These are phyloP conservation scores for Nakazawaea laoshanensis DNA, from an alignment of 805 yeast genomes.

Conservation along the genomic window DNA sequence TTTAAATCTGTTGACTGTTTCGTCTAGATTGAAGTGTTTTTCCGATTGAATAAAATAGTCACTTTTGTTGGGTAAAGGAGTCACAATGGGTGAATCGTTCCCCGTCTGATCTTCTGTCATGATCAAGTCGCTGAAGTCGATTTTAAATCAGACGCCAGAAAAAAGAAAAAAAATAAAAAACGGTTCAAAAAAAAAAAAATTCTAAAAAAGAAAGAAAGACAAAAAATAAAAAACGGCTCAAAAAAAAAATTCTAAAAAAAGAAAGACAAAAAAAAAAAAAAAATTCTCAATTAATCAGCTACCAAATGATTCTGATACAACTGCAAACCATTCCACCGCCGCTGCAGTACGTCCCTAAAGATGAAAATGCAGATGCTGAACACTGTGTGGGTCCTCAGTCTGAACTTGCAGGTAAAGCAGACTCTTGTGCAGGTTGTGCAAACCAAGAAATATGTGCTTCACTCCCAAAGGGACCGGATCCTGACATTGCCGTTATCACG, in stretches of 20 bases:
- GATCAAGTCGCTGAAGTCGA: too few relatives aligned
- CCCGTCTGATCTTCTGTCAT: too few relatives aligned
- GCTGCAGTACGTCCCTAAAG: slow-evolving; percentile 3
- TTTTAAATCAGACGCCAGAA: too few relatives aligned
- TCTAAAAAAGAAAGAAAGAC: too few relatives aligned
- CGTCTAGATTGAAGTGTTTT: slow-evolving; percentile 39
- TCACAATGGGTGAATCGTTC: too few relatives aligned
- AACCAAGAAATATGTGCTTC: slow-evolving; percentile 86
- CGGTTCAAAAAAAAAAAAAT: too few relatives aligned
- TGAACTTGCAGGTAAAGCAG: slow-evolving; percentile 87
- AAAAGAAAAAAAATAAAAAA: too few relatives aligned
- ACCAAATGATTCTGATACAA: slow-evolving; percentile 9
- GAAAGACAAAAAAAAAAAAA: too few relatives aligned
- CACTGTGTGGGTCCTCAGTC: slow-evolving; percentile 99
- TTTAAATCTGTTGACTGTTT: slow-evolving; percentile 58
- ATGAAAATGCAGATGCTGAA: slow-evolving; percentile 59
- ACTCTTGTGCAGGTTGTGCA: slow-evolving; percentile 93
- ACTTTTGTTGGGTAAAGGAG: background rate
- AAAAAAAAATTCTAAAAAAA: too few relatives aligned
- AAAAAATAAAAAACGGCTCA: too few relatives aligned
- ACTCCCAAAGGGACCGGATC: slow-evolving; percentile 90
- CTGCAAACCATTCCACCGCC: slow-evolving; percentile 1
- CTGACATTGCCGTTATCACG: slow-evolving; percentile 74
- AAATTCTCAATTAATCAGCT: too few relatives aligned
- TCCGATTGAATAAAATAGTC: slow-evolving; percentile 26